Percentiles rank a stretch among this genome's conserved stretches.
phyloP scores from a whole-genome alignment of 768 basidiomycete species.

The Fistulinella prunicolor region DNA sequence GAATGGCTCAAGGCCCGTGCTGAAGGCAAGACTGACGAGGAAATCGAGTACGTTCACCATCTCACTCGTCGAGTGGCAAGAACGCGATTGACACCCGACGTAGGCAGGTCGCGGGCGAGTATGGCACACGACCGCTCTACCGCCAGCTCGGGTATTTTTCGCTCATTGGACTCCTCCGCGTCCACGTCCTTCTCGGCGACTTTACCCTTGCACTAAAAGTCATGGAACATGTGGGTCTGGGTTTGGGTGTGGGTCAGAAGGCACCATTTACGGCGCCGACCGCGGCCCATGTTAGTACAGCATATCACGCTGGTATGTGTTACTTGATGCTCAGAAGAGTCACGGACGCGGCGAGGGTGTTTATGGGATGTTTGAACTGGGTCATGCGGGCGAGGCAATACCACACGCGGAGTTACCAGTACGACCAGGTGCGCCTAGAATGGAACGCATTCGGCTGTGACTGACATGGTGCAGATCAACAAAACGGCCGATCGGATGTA shows the following conservation, averaged over 20 bases:
- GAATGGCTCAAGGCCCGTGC: constrained; percentile 86
- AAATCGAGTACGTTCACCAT: constrained; percentile 68
- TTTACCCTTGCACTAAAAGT: constrained; percentile 93
- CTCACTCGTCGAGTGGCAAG: background rate
- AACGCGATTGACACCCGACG: constrained; percentile 1
- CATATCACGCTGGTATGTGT: constrained; percentile 96
- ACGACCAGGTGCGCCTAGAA: constrained; percentile 68
- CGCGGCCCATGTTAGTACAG: constrained; percentile 93
- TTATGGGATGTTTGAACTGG: constrained; percentile 91
- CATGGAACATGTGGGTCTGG: constrained; percentile 91
- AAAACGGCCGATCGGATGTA: constrained; percentile 99
- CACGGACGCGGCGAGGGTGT: constrained; percentile 92
- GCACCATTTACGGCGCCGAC: constrained; percentile 93
- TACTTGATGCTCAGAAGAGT: constrained; percentile 94
- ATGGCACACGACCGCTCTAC: constrained; percentile 86
- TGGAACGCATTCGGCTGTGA: background rate
- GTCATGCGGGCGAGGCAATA: constrained; percentile 95
- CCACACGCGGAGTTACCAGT: constrained; percentile 94
- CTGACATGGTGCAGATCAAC: constrained; percentile 61
- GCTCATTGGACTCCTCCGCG: constrained; percentile 89
- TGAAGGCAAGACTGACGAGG: constrained; percentile 75
- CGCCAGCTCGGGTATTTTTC: constrained; percentile 97
- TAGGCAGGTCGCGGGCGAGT: constrained; percentile 87
- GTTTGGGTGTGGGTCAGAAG: constrained; percentile 88
- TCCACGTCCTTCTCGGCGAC: constrained; percentile 94